Percentiles rank a stretch among this genome's conserved stretches.
phyloP scores from a whole-genome alignment of 805 yeast genomes.

The Sugiyamaella americana region DNA sequence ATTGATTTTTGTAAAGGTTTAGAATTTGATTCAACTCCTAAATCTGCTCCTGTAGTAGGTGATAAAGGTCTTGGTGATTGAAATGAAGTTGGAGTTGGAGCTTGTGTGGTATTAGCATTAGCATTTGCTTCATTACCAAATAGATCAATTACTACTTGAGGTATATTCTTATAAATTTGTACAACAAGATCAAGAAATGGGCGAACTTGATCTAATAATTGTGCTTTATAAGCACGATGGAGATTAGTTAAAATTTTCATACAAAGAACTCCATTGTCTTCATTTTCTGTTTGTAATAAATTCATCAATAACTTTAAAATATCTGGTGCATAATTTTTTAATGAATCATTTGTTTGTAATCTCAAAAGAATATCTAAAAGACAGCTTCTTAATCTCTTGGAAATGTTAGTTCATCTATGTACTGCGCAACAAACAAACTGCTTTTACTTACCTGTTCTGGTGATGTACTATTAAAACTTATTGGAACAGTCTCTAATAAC shows the following conservation, averaged over 20 bases:
- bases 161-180: slow-evolving; percentile 73
- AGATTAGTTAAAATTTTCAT: slow-evolving; percentile 80
- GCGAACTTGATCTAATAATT: slow-evolving; percentile 63
- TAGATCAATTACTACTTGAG: slow-evolving; percentile 62
- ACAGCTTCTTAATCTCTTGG: slow-evolving; percentile 70
- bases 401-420: too few species aligned
- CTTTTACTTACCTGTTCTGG: slow-evolving; percentile 43
- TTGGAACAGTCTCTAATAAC: slow-evolving; percentile 60
- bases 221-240: slow-evolving; percentile 75
- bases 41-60: slow-evolving; percentile 29
- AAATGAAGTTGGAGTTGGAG: slow-evolving; percentile 24
- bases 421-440: too few species aligned
- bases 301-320: slow-evolving; percentile 55
- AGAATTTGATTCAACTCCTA: slow-evolving; percentile 39
- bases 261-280: slow-evolving; percentile 89
- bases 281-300: slow-evolving; percentile 72
- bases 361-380: slow-evolving; percentile 75
- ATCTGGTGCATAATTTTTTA: slow-evolving; percentile 60
- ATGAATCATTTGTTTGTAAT: slow-evolving; percentile 73
- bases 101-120: slow-evolving; percentile 9
- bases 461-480: slow-evolving; percentile 60
- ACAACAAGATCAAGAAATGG: slow-evolving; percentile 72
- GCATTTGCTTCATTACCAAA: slow-evolving; percentile 38
- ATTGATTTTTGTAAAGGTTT: slow-evolving; percentile 60
- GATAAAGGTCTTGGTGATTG: slow-evolving; percentile 41